Percentiles rank a stretch among this genome's conserved stretches.
Conservation (phyloP, 2,329 filamentous ascomycete genomes). For the Thermochaetoides dissita region DNA sequence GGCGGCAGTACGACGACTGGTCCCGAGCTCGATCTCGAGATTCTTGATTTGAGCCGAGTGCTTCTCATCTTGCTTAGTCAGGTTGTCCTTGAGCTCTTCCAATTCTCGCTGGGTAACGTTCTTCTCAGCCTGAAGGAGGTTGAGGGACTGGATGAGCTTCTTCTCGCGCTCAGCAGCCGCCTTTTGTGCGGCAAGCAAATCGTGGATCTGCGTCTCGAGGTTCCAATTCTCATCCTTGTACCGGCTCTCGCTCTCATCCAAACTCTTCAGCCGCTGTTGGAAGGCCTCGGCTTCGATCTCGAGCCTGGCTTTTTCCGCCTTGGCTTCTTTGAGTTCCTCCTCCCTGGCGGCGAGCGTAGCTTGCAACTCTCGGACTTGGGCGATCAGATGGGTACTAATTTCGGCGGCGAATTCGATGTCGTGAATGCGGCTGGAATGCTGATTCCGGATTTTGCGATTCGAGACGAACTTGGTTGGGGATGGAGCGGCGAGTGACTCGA, state of each 20-base stretch:
- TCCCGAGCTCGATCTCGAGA: constrained; percentile 77
- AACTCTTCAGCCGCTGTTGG: constrained; percentile 61
- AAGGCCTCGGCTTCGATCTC: constrained; percentile 72
- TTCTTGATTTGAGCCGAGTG: constrained; percentile 63
- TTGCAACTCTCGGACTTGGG: constrained; percentile 87
- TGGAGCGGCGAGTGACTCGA: constrained; percentile 68
- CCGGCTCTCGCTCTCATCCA: constrained; percentile 88
- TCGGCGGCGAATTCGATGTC: constrained; percentile 98
- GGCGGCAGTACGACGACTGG: constrained; percentile 64
- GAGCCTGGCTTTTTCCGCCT: constrained; percentile 61
- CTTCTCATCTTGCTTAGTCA: constrained; percentile 71
- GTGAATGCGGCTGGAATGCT: constrained; percentile 74
- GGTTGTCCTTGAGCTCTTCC: constrained; percentile 71
- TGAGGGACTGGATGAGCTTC: constrained; percentile 61
- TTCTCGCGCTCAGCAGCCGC: constrained; percentile 73
- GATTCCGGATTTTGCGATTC: constrained; percentile 78
- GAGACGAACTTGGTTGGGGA: constrained; percentile 84
- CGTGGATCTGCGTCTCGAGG: constrained; percentile 81
- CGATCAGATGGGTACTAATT: constrained; percentile 84
- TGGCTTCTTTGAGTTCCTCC: constrained; percentile 63
- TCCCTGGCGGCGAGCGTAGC: constrained; percentile 74
- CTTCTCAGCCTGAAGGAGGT: constrained; percentile 59
- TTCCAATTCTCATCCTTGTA: constrained; percentile 99
- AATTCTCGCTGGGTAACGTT: constrained; percentile 67
- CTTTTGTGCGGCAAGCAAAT: constrained; percentile 58